Evolutionary conservation across 192 early-diverging fungal genomes (phyloP).

Genomic region (Coemansia sp.): DNA sequence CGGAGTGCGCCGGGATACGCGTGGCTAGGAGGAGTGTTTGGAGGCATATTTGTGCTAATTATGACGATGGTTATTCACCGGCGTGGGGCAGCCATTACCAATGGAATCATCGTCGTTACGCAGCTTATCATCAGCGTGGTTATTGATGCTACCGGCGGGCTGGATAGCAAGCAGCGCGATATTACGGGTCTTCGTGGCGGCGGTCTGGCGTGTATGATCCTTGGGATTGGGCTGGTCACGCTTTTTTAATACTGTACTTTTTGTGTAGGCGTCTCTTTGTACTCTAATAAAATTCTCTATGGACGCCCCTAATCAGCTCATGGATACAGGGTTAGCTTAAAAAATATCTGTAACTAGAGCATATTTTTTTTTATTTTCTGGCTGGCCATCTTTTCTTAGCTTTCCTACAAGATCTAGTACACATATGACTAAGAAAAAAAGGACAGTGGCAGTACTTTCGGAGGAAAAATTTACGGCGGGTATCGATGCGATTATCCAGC

Average conservation of each 20-base stretch:
- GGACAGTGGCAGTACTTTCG: conserved; percentile 16
- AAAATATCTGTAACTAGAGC: neutral
- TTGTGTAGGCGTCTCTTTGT: neutral
- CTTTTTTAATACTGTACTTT: conserved; percentile 25
- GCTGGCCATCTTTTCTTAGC: neutral
- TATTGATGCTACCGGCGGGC: conserved; percentile 45
- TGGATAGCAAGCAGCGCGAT: conserved; percentile 38
- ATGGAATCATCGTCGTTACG: conserved; percentile 52
- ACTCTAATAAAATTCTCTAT: neutral
- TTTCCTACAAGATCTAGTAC: neutral
- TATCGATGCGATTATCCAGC: conserved; percentile 31
- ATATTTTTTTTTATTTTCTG: neutral
- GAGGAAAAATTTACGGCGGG: conserved; percentile 30
- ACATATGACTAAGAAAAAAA: neutral
- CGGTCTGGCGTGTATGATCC: conserved; percentile 54
- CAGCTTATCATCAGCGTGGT: conserved; percentile 55
- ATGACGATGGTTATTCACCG: conserved; percentile 54
- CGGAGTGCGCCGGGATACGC: conserved; percentile 39
- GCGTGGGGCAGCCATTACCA: conserved; percentile 54
- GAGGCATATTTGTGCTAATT: conserved; percentile 52
- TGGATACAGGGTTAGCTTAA: neutral
- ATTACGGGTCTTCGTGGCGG: conserved; percentile 47
- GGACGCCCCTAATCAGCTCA: neutral
- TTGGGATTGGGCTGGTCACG: conserved; percentile 54
- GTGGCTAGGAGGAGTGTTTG: conserved; percentile 55